Evolutionary conservation across 176 grass and related monocot species (phyloP).

Genomic region (Saccharum officinarum): DNA sequence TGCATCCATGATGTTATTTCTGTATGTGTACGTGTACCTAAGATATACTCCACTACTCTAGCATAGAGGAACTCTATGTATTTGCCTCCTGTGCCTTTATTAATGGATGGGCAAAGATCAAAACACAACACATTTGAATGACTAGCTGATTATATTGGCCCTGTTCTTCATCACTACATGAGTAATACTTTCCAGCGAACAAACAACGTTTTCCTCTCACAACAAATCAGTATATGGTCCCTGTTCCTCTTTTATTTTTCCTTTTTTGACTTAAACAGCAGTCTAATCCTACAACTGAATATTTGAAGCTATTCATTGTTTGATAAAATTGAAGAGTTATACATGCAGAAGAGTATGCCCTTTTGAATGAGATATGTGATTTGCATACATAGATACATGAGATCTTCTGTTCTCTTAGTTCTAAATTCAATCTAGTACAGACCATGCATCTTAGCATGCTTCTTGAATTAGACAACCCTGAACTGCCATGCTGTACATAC

Average conservation of each 20-base stretch:
- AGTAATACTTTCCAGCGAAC: too few species aligned
- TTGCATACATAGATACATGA: neutral
- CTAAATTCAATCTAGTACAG: neutral
- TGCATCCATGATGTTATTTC: too few species aligned
- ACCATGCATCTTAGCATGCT: neutral
- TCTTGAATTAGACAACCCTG: neutral
- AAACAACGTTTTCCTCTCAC: too few species aligned
- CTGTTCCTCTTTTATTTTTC: neutral
- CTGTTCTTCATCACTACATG: too few species aligned
- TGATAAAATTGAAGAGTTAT: neutral
- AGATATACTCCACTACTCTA: too few species aligned
- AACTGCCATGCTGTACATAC: too few species aligned
- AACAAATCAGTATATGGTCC: too few species aligned
- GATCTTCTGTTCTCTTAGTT: neutral
- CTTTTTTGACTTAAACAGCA: neutral
- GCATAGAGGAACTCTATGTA: neutral
- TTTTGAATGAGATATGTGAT: neutral
- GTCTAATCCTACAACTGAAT: neutral
- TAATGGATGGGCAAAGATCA: neutral
- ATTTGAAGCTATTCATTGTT: too few species aligned
- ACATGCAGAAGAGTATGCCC: neutral
- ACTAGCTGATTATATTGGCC: neutral
- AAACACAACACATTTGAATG: neutral
- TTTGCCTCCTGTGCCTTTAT: neutral
- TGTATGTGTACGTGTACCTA: too few species aligned